Conservation (phyloP, 768 basidiomycete genomes). For the Baorangia bicolor region DNA sequence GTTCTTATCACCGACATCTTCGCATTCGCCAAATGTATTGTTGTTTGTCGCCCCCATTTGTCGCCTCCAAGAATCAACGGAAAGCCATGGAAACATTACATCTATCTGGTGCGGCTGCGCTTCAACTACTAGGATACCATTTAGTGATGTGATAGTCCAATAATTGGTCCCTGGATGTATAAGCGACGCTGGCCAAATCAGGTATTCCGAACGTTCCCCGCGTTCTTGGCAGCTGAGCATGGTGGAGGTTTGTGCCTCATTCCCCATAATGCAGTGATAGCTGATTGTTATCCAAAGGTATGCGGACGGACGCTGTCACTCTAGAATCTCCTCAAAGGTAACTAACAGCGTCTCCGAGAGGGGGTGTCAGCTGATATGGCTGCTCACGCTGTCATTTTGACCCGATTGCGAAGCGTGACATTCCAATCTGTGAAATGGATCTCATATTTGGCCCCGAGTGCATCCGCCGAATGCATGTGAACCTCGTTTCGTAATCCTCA, state of each 20-base stretch:
- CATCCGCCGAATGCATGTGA: background rate
- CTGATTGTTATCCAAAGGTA: background rate
- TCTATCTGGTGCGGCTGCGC: background rate
- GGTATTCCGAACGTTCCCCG: background rate
- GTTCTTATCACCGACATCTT: background rate
- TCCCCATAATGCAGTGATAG: background rate
- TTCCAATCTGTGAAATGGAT: conserved; percentile 3
- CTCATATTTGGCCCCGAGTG: background rate
- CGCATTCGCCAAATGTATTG: background rate
- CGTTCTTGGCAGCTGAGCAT: background rate
- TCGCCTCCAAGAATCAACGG: background rate
- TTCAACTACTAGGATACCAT: background rate
- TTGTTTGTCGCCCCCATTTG: too few species aligned
- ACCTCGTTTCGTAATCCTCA: conserved; percentile 8
- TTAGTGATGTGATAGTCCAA: background rate
- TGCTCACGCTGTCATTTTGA: background rate
- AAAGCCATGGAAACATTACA: too few species aligned
- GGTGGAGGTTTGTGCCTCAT: background rate
- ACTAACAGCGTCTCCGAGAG: background rate
- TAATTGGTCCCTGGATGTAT: background rate
- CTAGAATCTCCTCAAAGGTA: too few species aligned
- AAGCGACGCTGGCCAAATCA: background rate
- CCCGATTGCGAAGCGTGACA: background rate
- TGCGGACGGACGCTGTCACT: background rate
- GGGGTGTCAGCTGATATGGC: background rate